phyloP scores from a whole-genome alignment of 768 basidiomycete genomes.

The Xerocomus potaroensis region DNA sequence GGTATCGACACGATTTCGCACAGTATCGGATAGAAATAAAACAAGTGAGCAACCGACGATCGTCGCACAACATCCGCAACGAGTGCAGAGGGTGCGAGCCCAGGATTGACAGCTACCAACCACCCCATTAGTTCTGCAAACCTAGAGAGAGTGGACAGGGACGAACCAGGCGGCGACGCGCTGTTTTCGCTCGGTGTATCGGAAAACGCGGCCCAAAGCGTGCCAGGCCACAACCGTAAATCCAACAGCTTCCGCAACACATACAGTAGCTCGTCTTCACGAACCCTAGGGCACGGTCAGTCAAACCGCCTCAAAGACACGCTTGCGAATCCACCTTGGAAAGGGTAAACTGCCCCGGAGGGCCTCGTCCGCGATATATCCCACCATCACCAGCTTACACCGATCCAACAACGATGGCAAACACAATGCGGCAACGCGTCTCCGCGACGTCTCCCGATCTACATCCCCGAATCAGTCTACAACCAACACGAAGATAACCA shows the following conservation, averaged over 20 bases:
- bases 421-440: conserved; percentile 68
- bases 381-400: conserved; percentile 62
- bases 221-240: conserved; percentile 70
- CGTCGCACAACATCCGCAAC: conserved; percentile 70
- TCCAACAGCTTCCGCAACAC: conserved; percentile 72
- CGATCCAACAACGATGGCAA: conserved; percentile 72
- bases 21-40: conserved; percentile 79
- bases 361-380: conserved; percentile 80
- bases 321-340: conserved; percentile 52
- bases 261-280: conserved; percentile 89
- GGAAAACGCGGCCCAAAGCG: conserved; percentile 72
- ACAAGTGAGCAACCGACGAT: conserved; percentile 78
- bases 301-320: not conserved
- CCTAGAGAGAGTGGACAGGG: not conserved
- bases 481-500: not conserved
- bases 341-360: conserved; percentile 88
- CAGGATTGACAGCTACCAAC: conserved; percentile 36
- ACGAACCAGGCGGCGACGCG: conserved; percentile 54
- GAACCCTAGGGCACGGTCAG: conserved; percentile 47
- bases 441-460: conserved; percentile 61
- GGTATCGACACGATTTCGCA: conserved; percentile 77
- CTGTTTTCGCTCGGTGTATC: conserved; percentile 56
- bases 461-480: not conserved
- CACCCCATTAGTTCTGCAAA: not conserved
- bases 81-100: conserved; percentile 47